Percentiles rank a stretch among this genome's conserved stretches.
phyloP scores from a whole-genome alignment of 1,139 yeast genomes.

The Hemisphaericaspora subhashii region DNA sequence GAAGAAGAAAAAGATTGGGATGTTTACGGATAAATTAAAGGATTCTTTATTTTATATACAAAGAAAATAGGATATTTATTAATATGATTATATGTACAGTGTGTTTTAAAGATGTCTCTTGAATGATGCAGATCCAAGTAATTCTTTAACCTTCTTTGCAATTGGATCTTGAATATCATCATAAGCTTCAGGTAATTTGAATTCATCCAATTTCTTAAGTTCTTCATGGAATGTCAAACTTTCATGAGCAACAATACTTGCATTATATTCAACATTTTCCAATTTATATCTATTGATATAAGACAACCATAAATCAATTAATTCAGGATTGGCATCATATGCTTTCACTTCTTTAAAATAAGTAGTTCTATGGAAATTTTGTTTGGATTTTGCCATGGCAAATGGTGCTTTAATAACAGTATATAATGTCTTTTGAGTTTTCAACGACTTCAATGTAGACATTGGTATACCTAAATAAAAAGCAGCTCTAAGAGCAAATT shows the following conservation, averaged over 20 bases:
- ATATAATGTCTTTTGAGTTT: conserved; percentile 75
- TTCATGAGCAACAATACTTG: conserved; percentile 65
- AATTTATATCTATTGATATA: conserved; percentile 76
- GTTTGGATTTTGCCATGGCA: conserved; percentile 92
- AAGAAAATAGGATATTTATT: conserved; percentile 3
- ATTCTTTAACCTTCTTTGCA: conserved; percentile 69
- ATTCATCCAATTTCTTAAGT: conserved; percentile 29
- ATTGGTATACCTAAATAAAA: conserved; percentile 89
- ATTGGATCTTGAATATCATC: conserved; percentile 55
- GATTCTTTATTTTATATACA: conserved; percentile 1
- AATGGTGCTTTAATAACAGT: conserved; percentile 93
- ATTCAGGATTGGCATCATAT: conserved; percentile 85
- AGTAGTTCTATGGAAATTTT: conserved; percentile 88
- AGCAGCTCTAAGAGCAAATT: conserved; percentile 88
- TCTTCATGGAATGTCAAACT: conserved; percentile 41
- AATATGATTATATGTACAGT: conserved; percentile 1
- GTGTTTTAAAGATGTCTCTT: conserved; percentile 34
- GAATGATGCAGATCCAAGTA: conserved; percentile 59
- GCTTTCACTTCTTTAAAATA: conserved; percentile 71
- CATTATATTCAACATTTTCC: conserved; percentile 81
- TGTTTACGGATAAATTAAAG: conserved; percentile 54
- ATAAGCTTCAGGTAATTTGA: conserved; percentile 38
- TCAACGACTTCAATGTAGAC: conserved; percentile 51
- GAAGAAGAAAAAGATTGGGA: conserved; percentile 75
- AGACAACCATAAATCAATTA: conserved; percentile 79